Conservation (phyloP, 108 stramenopile species). For the Skeletonema tropicum region DNA sequence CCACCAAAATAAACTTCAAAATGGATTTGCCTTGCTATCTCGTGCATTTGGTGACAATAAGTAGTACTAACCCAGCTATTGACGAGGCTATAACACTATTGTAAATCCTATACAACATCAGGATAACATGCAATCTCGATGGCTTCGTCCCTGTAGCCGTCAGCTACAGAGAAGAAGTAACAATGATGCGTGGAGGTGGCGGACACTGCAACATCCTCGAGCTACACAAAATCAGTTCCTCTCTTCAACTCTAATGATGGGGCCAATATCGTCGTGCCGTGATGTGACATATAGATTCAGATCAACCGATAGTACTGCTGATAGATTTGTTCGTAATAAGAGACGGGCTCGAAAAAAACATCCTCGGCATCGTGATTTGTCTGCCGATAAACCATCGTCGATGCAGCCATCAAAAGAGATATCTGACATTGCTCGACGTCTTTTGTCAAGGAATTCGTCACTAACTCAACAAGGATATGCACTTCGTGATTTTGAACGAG, state of each 20-base stretch:
- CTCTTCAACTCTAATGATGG: neutral
- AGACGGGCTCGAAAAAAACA: neutral
- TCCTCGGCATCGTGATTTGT: neutral
- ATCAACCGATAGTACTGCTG: neutral
- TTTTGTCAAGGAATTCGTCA: constrained; percentile 2
- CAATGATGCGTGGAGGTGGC: neutral
- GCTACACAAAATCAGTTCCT: neutral
- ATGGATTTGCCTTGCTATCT: too few species aligned
- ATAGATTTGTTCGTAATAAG: neutral
- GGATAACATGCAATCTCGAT: neutral
- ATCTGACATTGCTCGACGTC: neutral
- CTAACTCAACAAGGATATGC: neutral
- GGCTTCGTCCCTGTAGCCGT: neutral
- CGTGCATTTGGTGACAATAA: too few species aligned
- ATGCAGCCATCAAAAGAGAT: neutral
- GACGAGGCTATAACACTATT: too few species aligned
- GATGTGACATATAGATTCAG: neutral
- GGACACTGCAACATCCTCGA: neutral
- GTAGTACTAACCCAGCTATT: too few species aligned
- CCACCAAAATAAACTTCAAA: too few species aligned
- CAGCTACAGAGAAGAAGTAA: neutral
- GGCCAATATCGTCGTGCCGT: neutral
- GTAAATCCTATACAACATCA: neutral
- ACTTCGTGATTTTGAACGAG: constrained; percentile 2
- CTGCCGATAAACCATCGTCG: neutral